These are phyloP conservation scores for Alternaria consortialis DNA, from an alignment of 2,329 filamentous ascomycete genomes.

Conservation along the genomic window DNA sequence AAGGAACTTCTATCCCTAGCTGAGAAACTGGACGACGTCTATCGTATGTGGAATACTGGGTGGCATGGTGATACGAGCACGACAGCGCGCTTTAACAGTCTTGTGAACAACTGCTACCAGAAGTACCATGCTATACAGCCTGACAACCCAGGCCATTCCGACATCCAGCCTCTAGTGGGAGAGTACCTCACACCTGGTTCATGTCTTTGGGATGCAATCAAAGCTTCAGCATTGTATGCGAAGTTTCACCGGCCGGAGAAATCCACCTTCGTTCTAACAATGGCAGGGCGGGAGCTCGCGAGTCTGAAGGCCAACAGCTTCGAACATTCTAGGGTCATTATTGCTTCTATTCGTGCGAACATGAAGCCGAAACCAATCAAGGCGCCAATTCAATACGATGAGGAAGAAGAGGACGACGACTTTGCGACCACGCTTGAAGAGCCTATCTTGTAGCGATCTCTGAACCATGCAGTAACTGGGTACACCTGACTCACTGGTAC, in stretches of 20 bases:
- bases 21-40: slow-evolving; percentile 5
- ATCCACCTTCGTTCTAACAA: slow-evolving; percentile 46
- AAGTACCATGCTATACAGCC: slow-evolving; percentile 35
- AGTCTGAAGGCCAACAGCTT: slow-evolving; percentile 44
- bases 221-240: slow-evolving; percentile 55
- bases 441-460: not conserved
- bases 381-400: slow-evolving; percentile 16
- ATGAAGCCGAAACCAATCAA: slow-evolving; percentile 47
- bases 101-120: slow-evolving; percentile 30
- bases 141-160: slow-evolving; percentile 11
- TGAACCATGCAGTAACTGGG: not conserved
- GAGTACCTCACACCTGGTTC: slow-evolving; percentile 20
- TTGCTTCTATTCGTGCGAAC: slow-evolving; percentile 30
- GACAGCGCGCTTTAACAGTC: slow-evolving; percentile 19
- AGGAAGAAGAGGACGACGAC: slow-evolving; percentile 32
- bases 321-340: slow-evolving; percentile 24
- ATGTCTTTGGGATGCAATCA: slow-evolving; percentile 56
- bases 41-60: slow-evolving; percentile 15
- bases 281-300: slow-evolving; percentile 54
- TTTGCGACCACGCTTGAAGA: slow-evolving; percentile 20
- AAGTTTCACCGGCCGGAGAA: slow-evolving; percentile 27
- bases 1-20: slow-evolving; percentile 19
- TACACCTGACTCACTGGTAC: not conserved
- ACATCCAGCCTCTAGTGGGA: slow-evolving; percentile 24
- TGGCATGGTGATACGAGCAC: slow-evolving; percentile 5